phyloP scores from a whole-genome alignment of 805 yeast species.

The Wickerhamiella galacta region DNA sequence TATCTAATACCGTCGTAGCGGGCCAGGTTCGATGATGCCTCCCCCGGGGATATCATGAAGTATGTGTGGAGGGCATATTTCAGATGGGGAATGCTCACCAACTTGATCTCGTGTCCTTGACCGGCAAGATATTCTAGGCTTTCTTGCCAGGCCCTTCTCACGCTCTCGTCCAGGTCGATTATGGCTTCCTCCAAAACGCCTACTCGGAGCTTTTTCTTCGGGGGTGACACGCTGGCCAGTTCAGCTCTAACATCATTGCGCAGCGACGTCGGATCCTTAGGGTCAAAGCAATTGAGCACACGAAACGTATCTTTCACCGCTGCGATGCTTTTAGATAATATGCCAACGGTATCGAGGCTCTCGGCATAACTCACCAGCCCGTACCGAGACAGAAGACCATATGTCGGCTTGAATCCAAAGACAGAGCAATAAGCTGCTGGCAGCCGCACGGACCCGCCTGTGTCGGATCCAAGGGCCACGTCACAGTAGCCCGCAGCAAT shows the following conservation, averaged over 20 bases:
- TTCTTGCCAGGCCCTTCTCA: conserved; percentile 31
- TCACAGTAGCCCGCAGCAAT: conserved; percentile 58
- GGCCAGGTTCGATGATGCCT: conserved; percentile 82
- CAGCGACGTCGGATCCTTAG: conserved; percentile 58
- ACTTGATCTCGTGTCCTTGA: conserved; percentile 36
- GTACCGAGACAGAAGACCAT: conserved; percentile 81
- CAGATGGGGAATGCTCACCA: conserved; percentile 57
- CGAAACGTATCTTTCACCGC: conserved; percentile 33
- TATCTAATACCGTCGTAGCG: conserved; percentile 83
- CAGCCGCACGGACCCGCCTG: conserved; percentile 89
- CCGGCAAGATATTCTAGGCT: conserved; percentile 30
- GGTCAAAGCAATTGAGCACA: conserved; percentile 44
- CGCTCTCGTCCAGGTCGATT: conserved; percentile 33
- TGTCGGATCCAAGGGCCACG: conserved; percentile 81
- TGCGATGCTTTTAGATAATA: conserved; percentile 37
- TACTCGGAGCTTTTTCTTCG: conserved; percentile 26
- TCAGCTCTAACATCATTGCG: conserved; percentile 6
- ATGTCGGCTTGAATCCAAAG: conserved; percentile 82
- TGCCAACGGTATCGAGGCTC: conserved; percentile 85
- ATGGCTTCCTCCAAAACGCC: conserved; percentile 66
- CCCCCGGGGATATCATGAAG: conserved; percentile 79
- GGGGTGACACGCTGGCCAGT: neutral
- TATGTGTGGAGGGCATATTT: conserved; percentile 58
- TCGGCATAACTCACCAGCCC: conserved; percentile 92
- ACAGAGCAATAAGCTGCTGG: conserved; percentile 83